These are phyloP conservation scores for Nidula microcarpa DNA, from an alignment of 768 basidiomycete species.

Conservation along the genomic window DNA sequence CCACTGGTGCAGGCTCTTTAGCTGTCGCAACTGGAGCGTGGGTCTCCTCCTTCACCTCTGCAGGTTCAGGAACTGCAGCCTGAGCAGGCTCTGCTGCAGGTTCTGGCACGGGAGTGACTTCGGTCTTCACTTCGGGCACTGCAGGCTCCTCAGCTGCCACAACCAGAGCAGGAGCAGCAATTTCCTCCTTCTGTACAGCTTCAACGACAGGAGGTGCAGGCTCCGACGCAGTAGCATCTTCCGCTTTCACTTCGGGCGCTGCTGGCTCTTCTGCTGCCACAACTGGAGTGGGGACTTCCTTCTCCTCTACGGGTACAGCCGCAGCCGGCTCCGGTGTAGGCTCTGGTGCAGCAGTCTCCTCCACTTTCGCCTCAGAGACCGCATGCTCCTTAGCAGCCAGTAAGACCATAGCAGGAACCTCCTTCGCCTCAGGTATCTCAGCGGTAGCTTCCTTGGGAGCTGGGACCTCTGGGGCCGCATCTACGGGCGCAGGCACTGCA, in stretches of 20 bases:
- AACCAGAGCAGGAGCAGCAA: no score
- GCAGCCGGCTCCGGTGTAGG: neutral
- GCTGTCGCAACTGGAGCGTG: no score
- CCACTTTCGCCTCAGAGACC: neutral
- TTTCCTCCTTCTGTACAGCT: no score
- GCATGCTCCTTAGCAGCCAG: neutral
- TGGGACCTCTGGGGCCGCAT: slow-evolving; percentile 2
- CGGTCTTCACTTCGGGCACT: no score
- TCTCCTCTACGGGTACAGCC: slow-evolving; percentile 3
- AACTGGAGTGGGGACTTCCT: neutral
- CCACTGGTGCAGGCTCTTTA: no score
- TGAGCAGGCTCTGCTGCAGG: no score
- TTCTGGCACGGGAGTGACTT: no score
- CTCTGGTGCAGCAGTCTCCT: slow-evolving; percentile 2
- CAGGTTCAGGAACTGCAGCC: no score
- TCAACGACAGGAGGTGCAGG: neutral
- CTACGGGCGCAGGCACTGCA: neutral
- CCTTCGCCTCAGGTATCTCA: no score
- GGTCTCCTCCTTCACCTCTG: no score
- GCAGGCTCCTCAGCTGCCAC: no score
- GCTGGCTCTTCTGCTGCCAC: slow-evolving; percentile 3
- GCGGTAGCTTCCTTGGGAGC: neutral
- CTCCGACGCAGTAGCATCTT: neutral
- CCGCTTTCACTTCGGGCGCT: slow-evolving; percentile 2
- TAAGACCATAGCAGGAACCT: no score